These are phyloP conservation scores for Xerocomellus dryophilus DNA, from an alignment of 768 basidiomycete species.

Conservation along the genomic window DNA sequence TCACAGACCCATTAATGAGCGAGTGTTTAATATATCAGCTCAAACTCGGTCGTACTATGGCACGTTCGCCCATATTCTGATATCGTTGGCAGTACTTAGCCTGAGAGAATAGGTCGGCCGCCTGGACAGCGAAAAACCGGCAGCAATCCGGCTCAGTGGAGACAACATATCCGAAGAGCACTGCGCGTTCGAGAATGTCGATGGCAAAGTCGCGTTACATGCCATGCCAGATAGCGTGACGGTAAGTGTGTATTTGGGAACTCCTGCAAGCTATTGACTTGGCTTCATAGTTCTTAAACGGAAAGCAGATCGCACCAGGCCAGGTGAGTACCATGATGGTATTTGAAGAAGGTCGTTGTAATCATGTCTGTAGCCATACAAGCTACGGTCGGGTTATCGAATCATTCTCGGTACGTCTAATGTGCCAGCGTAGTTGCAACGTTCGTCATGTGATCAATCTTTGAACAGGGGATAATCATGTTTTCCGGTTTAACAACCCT, in stretches of 20 bases:
- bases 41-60: slow-evolving; percentile 79
- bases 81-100: slow-evolving; percentile 14
- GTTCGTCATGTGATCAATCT: slow-evolving; percentile 2
- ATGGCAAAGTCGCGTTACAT: slow-evolving; percentile 81
- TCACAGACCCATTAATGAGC: slow-evolving; percentile 89
- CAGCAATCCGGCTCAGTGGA: slow-evolving; percentile 90
- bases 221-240: slow-evolving; percentile 80
- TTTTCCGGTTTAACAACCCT: slow-evolving; percentile 95
- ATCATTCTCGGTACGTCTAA: slow-evolving; percentile 80
- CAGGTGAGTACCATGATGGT: slow-evolving; percentile 49
- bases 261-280: slow-evolving; percentile 12
- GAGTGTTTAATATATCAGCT: slow-evolving; percentile 93
- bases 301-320: slow-evolving; percentile 75
- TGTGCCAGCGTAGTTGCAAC: background rate
- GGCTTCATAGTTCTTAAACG: slow-evolving; percentile 78
- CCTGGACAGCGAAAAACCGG: slow-evolving; percentile 73
- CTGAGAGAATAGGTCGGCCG: slow-evolving; percentile 66
- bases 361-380: slow-evolving; percentile 52
- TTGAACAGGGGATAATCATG: slow-evolving; percentile 85
- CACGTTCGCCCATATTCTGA: slow-evolving; percentile 31
- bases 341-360: slow-evolving; percentile 5
- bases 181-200: slow-evolving; percentile 83
- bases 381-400: slow-evolving; percentile 90
- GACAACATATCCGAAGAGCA: slow-evolving; percentile 90
- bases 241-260: slow-evolving; percentile 42